A percentile compares a stretch with the other conserved stretches of the same genome.
Conservation (phyloP, 2,329 filamentous ascomycete species). For the Exophiala calicioides region DNA sequence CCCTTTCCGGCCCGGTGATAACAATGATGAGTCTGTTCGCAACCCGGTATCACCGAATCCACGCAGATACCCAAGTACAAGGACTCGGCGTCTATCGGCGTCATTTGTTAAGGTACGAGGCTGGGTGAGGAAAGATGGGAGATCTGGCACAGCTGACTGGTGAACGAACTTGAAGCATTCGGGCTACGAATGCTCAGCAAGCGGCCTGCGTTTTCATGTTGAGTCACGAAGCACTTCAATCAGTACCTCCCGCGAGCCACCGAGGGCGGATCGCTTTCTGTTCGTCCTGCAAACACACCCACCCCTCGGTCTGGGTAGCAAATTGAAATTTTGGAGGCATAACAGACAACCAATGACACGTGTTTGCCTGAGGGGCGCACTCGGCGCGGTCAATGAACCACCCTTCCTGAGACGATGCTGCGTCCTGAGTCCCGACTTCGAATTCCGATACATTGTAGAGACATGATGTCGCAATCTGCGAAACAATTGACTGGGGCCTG, state of each 20-base stretch:
- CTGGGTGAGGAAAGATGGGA: slow-evolving; percentile 8
- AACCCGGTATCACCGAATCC: neutral
- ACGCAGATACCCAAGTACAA: slow-evolving; percentile 8
- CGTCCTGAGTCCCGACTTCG: neutral
- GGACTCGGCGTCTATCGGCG: slow-evolving; percentile 6
- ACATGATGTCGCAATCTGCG: slow-evolving; percentile 11
- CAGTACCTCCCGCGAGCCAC: slow-evolving; percentile 3
- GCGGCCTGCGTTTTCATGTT: slow-evolving; percentile 22
- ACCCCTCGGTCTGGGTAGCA: slow-evolving; percentile 10
- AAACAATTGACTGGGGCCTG: slow-evolving; percentile 13
- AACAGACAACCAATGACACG: neutral
- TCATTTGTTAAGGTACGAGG: slow-evolving; percentile 8
- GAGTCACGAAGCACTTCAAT: slow-evolving; percentile 22
- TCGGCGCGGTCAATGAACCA: slow-evolving; percentile 3
- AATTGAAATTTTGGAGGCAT: slow-evolving; percentile 10
- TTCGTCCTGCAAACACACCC: slow-evolving; percentile 26
- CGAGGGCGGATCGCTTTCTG: slow-evolving; percentile 8
- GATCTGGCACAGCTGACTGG: neutral
- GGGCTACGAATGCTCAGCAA: slow-evolving; percentile 11
- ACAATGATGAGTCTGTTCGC: slow-evolving; percentile 13
- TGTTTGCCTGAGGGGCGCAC: slow-evolving; percentile 2
- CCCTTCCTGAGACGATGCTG: neutral
- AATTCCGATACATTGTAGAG: slow-evolving; percentile 4
- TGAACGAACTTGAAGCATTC: slow-evolving; percentile 10
- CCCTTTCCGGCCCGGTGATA: slow-evolving; percentile 10